Conservation (phyloP, 768 basidiomycete species). For the Amanita molliuscula region DNA sequence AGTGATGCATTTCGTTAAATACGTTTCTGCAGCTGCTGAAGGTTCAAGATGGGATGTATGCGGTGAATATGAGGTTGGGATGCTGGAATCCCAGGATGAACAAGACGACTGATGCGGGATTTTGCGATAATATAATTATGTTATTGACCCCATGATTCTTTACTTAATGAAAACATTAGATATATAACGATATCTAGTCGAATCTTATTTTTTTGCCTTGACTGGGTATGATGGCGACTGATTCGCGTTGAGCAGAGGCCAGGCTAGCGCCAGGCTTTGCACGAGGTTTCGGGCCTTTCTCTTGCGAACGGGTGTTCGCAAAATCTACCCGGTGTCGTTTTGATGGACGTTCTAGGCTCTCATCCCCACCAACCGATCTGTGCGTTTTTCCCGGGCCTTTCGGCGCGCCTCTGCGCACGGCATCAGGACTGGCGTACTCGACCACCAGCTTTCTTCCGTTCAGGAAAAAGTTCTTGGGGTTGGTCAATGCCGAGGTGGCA, state of each 20-base stretch:
- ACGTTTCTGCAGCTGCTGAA: conserved; percentile 80
- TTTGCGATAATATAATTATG: neutral
- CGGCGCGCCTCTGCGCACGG: conserved; percentile 73
- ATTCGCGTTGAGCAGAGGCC: conserved; percentile 67
- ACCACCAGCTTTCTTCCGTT: conserved; percentile 80
- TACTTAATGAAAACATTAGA: too few species aligned
- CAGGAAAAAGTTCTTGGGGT: conserved; percentile 75
- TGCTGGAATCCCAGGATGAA: conserved; percentile 53
- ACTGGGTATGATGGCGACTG: conserved; percentile 58
- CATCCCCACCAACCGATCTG: neutral
- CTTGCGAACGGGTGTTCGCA: neutral
- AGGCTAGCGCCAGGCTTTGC: conserved; percentile 63
- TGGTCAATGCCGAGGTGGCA: conserved; percentile 75
- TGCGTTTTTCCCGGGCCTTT: conserved; percentile 11
- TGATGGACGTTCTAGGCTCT: neutral
- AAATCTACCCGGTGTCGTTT: conserved; percentile 1
- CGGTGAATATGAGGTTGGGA: conserved; percentile 86
- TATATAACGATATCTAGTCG: conserved; percentile 17
- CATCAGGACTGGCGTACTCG: conserved; percentile 84
- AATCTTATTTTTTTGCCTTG: conserved; percentile 70
- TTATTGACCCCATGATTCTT: neutral
- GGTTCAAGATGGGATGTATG: conserved; percentile 93
- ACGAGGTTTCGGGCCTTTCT: neutral
- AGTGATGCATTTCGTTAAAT: conserved; percentile 94
- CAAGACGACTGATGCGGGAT: neutral